Conservation (phyloP, 225 moss, liverwort and hornwort genomes). For the Physcomitrium patens region DNA sequence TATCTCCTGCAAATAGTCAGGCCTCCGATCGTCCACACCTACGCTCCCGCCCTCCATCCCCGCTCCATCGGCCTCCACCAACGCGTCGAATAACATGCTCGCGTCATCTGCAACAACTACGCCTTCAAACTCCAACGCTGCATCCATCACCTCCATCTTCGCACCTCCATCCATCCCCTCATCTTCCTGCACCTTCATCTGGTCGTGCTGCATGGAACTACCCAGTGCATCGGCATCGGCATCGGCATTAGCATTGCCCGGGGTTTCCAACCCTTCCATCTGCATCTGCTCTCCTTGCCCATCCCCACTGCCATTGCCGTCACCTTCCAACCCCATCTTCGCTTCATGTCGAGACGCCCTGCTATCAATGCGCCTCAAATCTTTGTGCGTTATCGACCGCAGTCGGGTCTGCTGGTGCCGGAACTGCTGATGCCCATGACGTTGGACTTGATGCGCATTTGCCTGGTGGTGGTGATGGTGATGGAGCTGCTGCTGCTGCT, state of each 20-base stretch:
- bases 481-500: conserved; percentile 31
- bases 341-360: conserved; percentile 65
- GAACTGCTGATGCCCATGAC: conserved; percentile 1
- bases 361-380: conserved; percentile 64
- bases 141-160: conserved; percentile 49
- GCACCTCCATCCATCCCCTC: conserved; percentile 34
- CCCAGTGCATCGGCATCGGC: too few relatives aligned
- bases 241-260: not conserved
- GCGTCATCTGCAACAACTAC: conserved; percentile 46
- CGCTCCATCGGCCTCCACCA: conserved; percentile 53
- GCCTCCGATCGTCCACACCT: conserved; percentile 35
- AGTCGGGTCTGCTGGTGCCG: conserved; percentile 77
- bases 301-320: not conserved
- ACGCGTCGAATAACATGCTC: conserved; percentile 57
- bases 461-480: not conserved
- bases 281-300: conserved; percentile 22
- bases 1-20: conserved; percentile 67
- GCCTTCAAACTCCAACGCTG: conserved; percentile 29
- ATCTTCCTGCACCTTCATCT: conserved; percentile 19
- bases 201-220: too few relatives aligned
- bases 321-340: conserved; percentile 41
- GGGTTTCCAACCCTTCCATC: conserved; percentile 20
- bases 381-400: conserved; percentile 75
- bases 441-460: too few relatives aligned
- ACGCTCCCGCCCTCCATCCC: conserved; percentile 36